These are phyloP conservation scores for Blastobotrys ciferrii DNA, from an alignment of 1,139 yeast genomes.

Conservation along the genomic window DNA sequence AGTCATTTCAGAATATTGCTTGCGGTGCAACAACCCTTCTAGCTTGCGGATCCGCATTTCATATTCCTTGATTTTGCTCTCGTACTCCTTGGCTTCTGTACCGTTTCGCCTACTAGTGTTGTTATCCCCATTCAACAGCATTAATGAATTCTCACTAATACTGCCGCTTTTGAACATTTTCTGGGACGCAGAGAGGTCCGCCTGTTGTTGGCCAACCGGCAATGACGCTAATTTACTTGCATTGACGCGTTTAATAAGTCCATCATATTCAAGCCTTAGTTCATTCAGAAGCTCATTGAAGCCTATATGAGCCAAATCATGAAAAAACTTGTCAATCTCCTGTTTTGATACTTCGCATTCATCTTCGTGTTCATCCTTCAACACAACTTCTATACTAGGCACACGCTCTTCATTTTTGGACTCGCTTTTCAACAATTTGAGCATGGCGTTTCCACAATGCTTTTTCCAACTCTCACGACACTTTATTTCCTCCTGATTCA, in stretches of 20 bases:
- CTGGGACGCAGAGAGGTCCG: not conserved
- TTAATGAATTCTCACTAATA: constrained; percentile 3
- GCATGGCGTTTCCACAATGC: constrained; percentile 20
- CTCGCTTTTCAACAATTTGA: not conserved
- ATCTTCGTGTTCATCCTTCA: not conserved
- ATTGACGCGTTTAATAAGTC: constrained; percentile 21
- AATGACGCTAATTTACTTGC: constrained; percentile 1
- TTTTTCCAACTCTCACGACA: constrained; percentile 63
- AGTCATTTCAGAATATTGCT: constrained; percentile 28
- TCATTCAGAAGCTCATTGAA: constrained; percentile 27
- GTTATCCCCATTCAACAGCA: not conserved
- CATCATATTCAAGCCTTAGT: constrained; percentile 28
- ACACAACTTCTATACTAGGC: not conserved
- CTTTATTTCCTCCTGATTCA: constrained; percentile 57
- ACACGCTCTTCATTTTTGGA: constrained; percentile 1
- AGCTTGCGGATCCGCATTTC: constrained; percentile 41
- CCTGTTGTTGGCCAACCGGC: not conserved
- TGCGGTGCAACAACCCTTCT: constrained; percentile 39
- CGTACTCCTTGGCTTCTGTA: not conserved
- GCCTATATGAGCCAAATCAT: constrained; percentile 23
- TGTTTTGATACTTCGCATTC: constrained; percentile 9
- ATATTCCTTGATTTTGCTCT: constrained; percentile 28
- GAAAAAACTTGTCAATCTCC: constrained; percentile 25
- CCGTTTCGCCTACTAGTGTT: not conserved
- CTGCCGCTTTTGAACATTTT: constrained; percentile 16